Conservation (phyloP, 163 green algal species). For the Picocystis sp. region DNA sequence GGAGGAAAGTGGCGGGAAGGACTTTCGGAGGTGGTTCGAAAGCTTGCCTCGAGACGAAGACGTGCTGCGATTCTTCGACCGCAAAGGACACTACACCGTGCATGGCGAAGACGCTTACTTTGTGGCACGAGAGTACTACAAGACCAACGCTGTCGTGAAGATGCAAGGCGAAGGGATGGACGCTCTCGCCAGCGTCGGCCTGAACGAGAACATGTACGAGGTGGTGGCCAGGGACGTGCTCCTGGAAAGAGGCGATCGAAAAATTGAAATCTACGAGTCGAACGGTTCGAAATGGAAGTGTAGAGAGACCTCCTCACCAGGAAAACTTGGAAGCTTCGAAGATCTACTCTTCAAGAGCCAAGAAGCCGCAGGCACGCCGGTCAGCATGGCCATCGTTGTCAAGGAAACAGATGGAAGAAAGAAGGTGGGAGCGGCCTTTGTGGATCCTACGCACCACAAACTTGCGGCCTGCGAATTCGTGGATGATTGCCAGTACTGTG, state of each 20-base stretch:
- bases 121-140: conserved; percentile 64
- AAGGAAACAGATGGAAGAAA: conserved; percentile 16
- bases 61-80: conserved; percentile 57
- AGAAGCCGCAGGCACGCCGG: conserved; percentile 36
- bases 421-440: conserved; percentile 38
- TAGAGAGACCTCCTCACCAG: conserved; percentile 40
- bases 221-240: conserved; percentile 56
- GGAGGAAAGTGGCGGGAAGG: no score
- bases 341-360: conserved; percentile 50
- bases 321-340: conserved; percentile 58
- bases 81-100: conserved; percentile 64
- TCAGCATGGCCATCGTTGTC: conserved; percentile 45
- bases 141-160: conserved; percentile 52
- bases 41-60: conserved; percentile 11
- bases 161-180: conserved; percentile 17
- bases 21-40: no score
- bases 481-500: conserved; percentile 65
- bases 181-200: conserved; percentile 37
- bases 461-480: conserved; percentile 61
- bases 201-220: conserved; percentile 65
- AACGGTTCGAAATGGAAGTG: conserved; percentile 36
- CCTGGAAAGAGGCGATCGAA: conserved; percentile 43
- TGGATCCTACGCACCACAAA: conserved; percentile 29
- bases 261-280: conserved; percentile 72
- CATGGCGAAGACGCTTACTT: conserved; percentile 56